These are phyloP conservation scores for Tetrastigma voinierianum DNA, from an alignment of 164 flowering plant species.

Conservation along the genomic window DNA sequence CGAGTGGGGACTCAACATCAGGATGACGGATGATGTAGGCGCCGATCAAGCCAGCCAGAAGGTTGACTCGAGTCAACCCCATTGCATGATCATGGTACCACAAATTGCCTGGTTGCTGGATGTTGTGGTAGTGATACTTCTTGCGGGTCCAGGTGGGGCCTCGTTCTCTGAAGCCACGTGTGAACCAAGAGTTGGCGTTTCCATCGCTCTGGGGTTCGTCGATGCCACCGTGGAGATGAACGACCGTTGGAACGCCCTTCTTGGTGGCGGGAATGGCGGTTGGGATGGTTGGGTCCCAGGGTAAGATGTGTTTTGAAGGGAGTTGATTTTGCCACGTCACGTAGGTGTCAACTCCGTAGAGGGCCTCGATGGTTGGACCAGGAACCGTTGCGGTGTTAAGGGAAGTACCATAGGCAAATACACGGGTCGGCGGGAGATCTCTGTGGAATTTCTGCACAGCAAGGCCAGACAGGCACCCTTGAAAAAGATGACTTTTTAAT, in stretches of 20 bases:
- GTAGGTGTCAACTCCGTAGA: constrained; percentile 28
- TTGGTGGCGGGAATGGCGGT: constrained; percentile 26
- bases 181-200: constrained; percentile 44
- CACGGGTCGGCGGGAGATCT: constrained; percentile 41
- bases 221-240: constrained; percentile 50
- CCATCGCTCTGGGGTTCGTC: constrained; percentile 46
- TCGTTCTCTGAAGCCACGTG: constrained; percentile 26
- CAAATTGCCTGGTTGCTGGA: constrained; percentile 42
- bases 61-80: constrained; percentile 52
- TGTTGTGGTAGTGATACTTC: constrained; percentile 30
- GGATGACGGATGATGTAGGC: constrained; percentile 43
- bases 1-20: constrained; percentile 22
- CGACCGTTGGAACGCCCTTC: constrained; percentile 47
- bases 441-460: constrained; percentile 72
- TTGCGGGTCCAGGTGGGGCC: constrained; percentile 41
- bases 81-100: constrained; percentile 61
- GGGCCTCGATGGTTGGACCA: constrained; percentile 52
- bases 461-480: neutral
- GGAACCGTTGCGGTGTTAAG: constrained; percentile 35
- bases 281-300: constrained; percentile 54
- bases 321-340: constrained; percentile 53
- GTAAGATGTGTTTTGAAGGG: constrained; percentile 45
- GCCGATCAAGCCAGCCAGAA: constrained; percentile 51
- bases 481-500: neutral
- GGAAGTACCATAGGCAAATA: constrained; percentile 45